Percentiles rank a stretch among this genome's conserved stretches.
These are phyloP conservation scores for Diaporthe citrichinensis DNA, from an alignment of 2,329 filamentous ascomycete species.

Conservation along the genomic window DNA sequence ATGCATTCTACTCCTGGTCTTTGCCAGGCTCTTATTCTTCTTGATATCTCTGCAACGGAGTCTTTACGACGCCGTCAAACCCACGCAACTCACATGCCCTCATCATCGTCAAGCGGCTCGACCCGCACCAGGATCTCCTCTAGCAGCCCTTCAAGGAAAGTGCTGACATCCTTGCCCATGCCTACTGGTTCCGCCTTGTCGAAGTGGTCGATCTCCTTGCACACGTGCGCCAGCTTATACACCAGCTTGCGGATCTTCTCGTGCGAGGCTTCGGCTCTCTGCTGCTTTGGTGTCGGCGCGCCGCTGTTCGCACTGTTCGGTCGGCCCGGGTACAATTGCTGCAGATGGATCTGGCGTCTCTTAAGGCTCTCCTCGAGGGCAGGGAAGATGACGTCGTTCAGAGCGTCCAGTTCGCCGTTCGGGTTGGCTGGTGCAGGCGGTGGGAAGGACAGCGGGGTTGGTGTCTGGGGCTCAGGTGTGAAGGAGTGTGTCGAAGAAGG, in stretches of 20 bases:
- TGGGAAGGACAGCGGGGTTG: constrained; percentile 63
- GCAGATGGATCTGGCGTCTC: constrained; percentile 76
- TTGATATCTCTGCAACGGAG: neutral
- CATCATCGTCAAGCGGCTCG: constrained; percentile 86
- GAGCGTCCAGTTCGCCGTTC: constrained; percentile 83
- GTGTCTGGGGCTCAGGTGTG: constrained; percentile 41
- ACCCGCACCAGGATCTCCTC: constrained; percentile 95
- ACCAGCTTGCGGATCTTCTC: constrained; percentile 87
- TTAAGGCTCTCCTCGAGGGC: constrained; percentile 92
- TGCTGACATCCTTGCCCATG: constrained; percentile 91
- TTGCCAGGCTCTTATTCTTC: neutral
- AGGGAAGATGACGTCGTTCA: constrained; percentile 92
- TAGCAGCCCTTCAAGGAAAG: constrained; percentile 90
- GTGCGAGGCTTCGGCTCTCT: constrained; percentile 80
- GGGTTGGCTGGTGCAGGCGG: constrained; percentile 69
- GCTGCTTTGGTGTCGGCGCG: constrained; percentile 71
- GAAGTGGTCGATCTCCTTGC: constrained; percentile 90
- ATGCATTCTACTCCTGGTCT: neutral
- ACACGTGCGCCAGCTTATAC: constrained; percentile 84
- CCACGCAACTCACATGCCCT: constrained; percentile 47
- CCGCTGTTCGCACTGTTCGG: constrained; percentile 64
- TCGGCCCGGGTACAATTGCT: constrained; percentile 58
- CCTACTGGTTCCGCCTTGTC: constrained; percentile 90
- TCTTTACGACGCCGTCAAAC: neutral
- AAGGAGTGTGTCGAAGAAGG: constrained; percentile 37